These are phyloP conservation scores for Boletus semigastroideus DNA, from an alignment of 1,284 basidiomycete species.

Conservation along the genomic window DNA sequence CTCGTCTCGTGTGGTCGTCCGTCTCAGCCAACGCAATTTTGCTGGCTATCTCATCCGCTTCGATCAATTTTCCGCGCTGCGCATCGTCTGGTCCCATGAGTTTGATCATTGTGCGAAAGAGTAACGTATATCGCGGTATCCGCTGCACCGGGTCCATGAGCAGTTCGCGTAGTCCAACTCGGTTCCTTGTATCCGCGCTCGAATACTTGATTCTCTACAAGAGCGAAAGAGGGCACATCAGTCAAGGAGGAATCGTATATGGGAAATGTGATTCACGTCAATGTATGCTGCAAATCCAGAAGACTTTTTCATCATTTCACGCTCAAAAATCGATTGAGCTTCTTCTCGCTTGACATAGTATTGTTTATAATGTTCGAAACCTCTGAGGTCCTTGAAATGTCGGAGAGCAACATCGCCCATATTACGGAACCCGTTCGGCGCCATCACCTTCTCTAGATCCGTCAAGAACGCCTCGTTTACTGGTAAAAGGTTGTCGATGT, in stretches of 20 bases:
- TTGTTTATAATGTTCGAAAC: constrained; percentile 88
- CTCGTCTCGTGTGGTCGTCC: constrained; percentile 88
- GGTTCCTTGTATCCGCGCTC: constrained; percentile 77
- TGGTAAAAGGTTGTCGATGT: constrained; percentile 85
- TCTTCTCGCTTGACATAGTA: constrained; percentile 94
- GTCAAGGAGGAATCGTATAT: constrained; percentile 11
- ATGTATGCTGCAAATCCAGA: constrained; percentile 81
- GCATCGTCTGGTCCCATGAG: constrained; percentile 76
- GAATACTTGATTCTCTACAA: constrained; percentile 86
- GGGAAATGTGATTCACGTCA: constrained; percentile 56
- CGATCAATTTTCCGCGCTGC: constrained; percentile 80
- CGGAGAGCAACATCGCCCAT: constrained; percentile 85
- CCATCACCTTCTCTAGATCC: constrained; percentile 80
- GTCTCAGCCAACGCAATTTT: constrained; percentile 92
- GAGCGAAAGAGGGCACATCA: constrained; percentile 10
- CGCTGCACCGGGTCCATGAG: constrained; percentile 99
- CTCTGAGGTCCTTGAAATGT: constrained; percentile 79
- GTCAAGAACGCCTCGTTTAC: constrained; percentile 85
- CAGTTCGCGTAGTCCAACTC: constrained; percentile 89
- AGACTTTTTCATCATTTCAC: constrained; percentile 74
- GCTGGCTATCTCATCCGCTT: constrained; percentile 85
- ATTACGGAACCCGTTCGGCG: constrained; percentile 52
- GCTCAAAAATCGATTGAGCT: constrained; percentile 86
- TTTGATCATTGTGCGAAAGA: constrained; percentile 91
- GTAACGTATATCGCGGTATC: constrained; percentile 92